Conservation (phyloP, 202 grass and related monocot genomes). For the Carex arenaria region DNA sequence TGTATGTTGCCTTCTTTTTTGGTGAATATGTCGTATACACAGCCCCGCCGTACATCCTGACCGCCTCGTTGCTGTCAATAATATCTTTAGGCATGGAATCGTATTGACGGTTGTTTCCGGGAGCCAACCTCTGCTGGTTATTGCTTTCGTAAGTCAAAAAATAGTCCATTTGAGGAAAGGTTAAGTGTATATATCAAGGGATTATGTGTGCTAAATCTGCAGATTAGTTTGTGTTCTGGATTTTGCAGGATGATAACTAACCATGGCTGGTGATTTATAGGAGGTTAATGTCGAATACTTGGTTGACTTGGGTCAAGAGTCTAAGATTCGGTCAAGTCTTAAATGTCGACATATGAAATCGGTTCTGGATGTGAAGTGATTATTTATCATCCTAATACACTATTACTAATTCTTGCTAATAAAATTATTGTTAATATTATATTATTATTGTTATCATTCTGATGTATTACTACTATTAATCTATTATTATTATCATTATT, state of each 20-base stretch:
- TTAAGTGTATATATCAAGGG: not conserved
- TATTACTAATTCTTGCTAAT: too few species aligned
- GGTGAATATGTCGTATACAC: not conserved
- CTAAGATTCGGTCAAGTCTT: not conserved
- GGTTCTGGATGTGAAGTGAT: not conserved
- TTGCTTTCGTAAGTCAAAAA: not conserved
- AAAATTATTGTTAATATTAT: too few species aligned
- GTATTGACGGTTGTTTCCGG: not conserved
- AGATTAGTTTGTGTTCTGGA: not conserved
- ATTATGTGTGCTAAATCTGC: not conserved
- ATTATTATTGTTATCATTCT: too few species aligned
- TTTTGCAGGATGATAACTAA: not conserved
- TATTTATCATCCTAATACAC: too few species aligned
- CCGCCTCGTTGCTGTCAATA: not conserved
- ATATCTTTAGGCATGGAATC: not conserved
- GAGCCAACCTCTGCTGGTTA: not conserved
- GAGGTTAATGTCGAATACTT: not conserved
- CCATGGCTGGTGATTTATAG: not conserved
- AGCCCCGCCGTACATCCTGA: not conserved
- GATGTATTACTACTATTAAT: too few species aligned
- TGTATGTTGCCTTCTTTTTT: not conserved
- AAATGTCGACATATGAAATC: not conserved
- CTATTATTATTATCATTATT: too few species aligned
- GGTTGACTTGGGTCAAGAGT: not conserved
- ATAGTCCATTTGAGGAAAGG: not conserved